Base-by-base conservation (phyloP, 148 eudicot species). In the Salicornia ramosissima region DNA sequence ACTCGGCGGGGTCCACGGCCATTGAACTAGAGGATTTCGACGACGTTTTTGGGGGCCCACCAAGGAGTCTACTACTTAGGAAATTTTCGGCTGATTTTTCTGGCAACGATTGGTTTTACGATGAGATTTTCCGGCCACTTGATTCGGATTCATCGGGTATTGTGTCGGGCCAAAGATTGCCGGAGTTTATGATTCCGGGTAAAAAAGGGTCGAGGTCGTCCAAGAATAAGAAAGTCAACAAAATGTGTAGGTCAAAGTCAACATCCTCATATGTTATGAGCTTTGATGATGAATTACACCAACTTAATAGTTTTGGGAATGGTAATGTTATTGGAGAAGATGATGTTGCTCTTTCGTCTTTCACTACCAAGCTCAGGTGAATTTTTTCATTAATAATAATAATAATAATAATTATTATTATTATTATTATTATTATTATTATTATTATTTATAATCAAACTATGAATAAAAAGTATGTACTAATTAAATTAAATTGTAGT, bases 31-130 rank as follows among this genome's bases (percentile, higher is more conserved):
- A 84, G 14, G 93, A 88, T 80, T 90, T 87, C 78, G 62, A 75
- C 53, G 91, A 89, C 55, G 90, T 89, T 3, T 89, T 85, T 36
- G 91, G 96, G 4, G 91, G 96, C 33, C 92, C 96, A 2, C 92
- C 96, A 0, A 81, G 80, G 34, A 85, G 79, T 25, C 74, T 85
- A 34, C 54, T 87, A 19, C 72, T 81, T 1, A 78, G 90, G 74
- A 85, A 81, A 11, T 76, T 75, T 29, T 85, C 79, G 10, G 80
- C 70, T 6, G 78, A 79, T 4, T 80, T 68, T 43, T 43, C 75
- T 59, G 47, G 73, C 1, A 31, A 61, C 5, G 79, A 74, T 29
- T 79, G 71, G 62, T 81, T 84, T 57, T 87, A 82, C 75, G 74
- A 76, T 26, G 88, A 85, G 63, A 73, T 89, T 71, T 87, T 89